Evolutionary conservation across 2,329 filamentous ascomycete species (phyloP), one percentile per base, ranked within the genome.

Genomic region (Byssoonygena ceratinophila): DNA sequence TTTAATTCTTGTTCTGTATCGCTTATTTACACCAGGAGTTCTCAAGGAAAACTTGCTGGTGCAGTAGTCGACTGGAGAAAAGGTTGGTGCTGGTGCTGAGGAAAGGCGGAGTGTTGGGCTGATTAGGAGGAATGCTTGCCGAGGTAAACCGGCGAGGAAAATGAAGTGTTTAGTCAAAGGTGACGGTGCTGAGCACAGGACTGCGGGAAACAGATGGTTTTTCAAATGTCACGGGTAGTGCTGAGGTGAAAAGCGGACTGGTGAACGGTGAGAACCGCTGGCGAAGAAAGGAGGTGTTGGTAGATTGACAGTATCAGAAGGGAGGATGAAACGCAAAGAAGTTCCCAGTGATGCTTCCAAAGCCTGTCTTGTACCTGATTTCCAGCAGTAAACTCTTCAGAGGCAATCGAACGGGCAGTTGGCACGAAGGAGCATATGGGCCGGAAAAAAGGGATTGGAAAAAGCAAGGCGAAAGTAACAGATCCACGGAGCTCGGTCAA

Each of bases 31-130:
- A 90, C 87, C 86, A 82, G 78, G 76, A 79, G 79, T 81, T 83
- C 84, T 78, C 74, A 87, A 89, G 76, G 84, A 89, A 90, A 91
- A 89, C 84, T 83, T 86, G 87, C 84, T 88, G 85, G 84, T 90
- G 85, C 70, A 75, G 69, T 66, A 68, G 63, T 66, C 66, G 64
- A 61, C 53, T 60, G 60, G 47, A 52, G 54, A 54, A 31, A 51
- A 51, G 54, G 45, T 40, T 50, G 55, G 51, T 44, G 51, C 46
- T 47, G 46, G 53, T 54, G 44, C 46, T 43, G 41, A 55, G 55
- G 22, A 53, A 48, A 55, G 31, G 48, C 40, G 37, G 55, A 52
- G 51, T 46, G 34, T 31, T 47, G 20, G 50, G 44, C 50, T 52
- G 49, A 45, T n/a, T 49, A 31, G 36, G 45, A 51, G 20, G 49